Conservation (phyloP, 306 rosid genomes). For the Abrus precatorius region DNA sequence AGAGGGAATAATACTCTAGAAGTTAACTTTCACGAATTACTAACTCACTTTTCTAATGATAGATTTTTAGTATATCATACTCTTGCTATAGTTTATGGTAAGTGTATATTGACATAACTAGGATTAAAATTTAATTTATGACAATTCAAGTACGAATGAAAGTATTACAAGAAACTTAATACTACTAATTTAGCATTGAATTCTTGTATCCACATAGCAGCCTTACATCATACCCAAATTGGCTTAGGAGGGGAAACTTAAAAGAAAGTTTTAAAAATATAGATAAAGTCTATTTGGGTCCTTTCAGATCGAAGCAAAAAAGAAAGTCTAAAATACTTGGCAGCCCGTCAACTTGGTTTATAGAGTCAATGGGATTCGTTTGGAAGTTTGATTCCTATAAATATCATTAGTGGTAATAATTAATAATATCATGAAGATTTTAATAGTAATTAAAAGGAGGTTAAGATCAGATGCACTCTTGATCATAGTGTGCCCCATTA, state of each 20-base stretch:
- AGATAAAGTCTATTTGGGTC: slow-evolving; percentile 11
- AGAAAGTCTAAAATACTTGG: slow-evolving; percentile 10
- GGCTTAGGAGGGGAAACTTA: neutral
- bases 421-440: slow-evolving; percentile 16
- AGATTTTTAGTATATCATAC: neutral
- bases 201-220: slow-evolving; percentile 26
- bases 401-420: slow-evolving; percentile 30
- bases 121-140: neutral
- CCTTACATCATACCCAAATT: slow-evolving; percentile 37
- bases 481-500: slow-evolving; percentile 42
- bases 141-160: slow-evolving; percentile 14
- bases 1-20: neutral
- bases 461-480: slow-evolving; percentile 42
- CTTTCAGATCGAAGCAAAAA: slow-evolving; percentile 40
- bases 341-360: slow-evolving; percentile 46
- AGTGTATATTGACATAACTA: neutral
- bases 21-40: neutral
- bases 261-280: neutral
- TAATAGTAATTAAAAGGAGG: slow-evolving; percentile 31
- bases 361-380: slow-evolving; percentile 52
- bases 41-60: neutral
- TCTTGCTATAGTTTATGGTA: neutral
- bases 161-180: slow-evolving; percentile 23
- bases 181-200: neutral
- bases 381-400: slow-evolving; percentile 41